These are phyloP conservation scores for Eucalyptus pauciflora DNA, from an alignment of 345 rosid species.

Conservation along the genomic window DNA sequence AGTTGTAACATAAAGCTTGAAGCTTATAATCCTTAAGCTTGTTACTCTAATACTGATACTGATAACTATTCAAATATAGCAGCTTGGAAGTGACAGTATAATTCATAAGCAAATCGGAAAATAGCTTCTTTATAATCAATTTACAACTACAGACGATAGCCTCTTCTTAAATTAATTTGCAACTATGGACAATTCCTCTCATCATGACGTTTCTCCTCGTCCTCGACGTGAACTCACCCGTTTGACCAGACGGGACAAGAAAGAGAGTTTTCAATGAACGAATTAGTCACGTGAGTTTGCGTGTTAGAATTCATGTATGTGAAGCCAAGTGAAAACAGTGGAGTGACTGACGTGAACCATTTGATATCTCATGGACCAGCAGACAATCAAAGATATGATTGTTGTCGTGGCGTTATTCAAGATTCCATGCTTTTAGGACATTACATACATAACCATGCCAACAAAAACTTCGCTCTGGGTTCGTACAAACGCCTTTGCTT, in stretches of 20 bases:
- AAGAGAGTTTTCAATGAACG: neutral
- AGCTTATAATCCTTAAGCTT: too few species aligned
- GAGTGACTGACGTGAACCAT: neutral
- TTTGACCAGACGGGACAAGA: neutral
- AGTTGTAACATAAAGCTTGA: too few species aligned
- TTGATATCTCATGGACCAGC: neutral
- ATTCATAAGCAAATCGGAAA: neutral
- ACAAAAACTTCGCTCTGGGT: neutral
- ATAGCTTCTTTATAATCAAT: too few species aligned
- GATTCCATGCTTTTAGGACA: neutral
- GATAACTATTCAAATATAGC: too few species aligned
- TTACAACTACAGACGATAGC: neutral
- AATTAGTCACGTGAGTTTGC: neutral
- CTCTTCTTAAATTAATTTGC: neutral
- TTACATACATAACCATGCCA: neutral
- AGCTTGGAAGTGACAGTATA: too few species aligned
- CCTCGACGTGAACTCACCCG: neutral
- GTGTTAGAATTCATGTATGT: neutral
- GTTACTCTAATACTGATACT: too few species aligned
- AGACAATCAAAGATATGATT: neutral
- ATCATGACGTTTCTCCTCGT: neutral
- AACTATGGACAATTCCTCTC: neutral
- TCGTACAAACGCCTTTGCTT: neutral
- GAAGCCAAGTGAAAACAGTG: neutral
- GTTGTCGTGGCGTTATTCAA: neutral